Base-by-base conservation (phyloP, 2,329 filamentous ascomycete genomes). In the Bipolaris cookei region DNA sequence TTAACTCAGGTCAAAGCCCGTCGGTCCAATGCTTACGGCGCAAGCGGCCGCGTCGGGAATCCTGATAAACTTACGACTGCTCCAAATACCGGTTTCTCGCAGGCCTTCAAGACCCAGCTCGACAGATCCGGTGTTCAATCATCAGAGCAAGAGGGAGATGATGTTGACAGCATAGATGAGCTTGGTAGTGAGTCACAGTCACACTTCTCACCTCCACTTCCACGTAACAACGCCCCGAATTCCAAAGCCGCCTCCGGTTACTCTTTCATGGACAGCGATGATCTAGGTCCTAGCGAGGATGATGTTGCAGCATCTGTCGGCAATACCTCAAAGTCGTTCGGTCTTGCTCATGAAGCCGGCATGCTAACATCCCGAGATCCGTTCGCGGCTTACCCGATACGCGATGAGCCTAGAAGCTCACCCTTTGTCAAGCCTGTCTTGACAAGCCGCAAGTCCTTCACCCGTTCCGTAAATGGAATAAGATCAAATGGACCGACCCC, bases 1-100 rank as follows among this genome's bases (percentile, higher is more conserved):
- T 61, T 76, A 4, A 69, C 72, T 11, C 71, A 74, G 58, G 61
- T 73, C 42, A 70, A 70, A 25, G 42, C 67, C 20, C 69, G 69
- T 21, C 63, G 68, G 42, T 77, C 75, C 4, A 70, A 72, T 47
- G 73, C 74, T 1, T 78, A 78, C 53, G 76, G 76, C 35, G 64
- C 75, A 20, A 67, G 66, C 52, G 74, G 73, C 47, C 73, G 72
- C 23, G 63, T 72, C 38, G 65, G 67, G 23, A 63, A 65, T 35
- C 71, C 71, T 13, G 68, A 71, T 37, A 70, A 72, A 38, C 59
- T 77, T 3, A 48, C 62, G 0, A 44, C 70, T 16, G 59, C 69
- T 0, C 58, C 58, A 3, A 68, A 57, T 7, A 72, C 72, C 16
- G 73, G 72, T 4, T 76, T 76, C 21, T 59, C 66, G 5, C 67